Conservation (phyloP, 768 basidiomycete genomes). For the Podaxis pistillaris region DNA sequence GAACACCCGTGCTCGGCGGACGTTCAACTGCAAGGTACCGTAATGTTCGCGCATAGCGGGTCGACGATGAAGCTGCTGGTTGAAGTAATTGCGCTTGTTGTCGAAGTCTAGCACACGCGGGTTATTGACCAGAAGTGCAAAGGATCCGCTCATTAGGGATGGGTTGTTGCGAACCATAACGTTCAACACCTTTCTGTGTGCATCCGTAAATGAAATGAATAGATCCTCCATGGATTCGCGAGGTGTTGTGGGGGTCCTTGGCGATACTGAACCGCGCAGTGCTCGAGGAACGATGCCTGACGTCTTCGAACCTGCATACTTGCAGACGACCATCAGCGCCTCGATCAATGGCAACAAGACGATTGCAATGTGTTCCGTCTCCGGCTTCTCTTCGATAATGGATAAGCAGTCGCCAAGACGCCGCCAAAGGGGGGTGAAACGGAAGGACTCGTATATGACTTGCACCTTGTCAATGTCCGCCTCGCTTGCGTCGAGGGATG, state of each 20-base stretch:
- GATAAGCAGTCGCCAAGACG: slow-evolving; percentile 87
- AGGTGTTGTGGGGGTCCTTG: slow-evolving; percentile 64
- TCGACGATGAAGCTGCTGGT: slow-evolving; percentile 85
- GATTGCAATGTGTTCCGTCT: slow-evolving; percentile 86
- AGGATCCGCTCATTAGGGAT: slow-evolving; percentile 96
- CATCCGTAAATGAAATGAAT: slow-evolving; percentile 91
- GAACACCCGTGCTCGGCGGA: slow-evolving; percentile 89
- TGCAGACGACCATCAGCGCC: slow-evolving; percentile 97
- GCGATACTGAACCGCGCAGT: slow-evolving; percentile 65
- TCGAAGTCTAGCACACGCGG: slow-evolving; percentile 97
- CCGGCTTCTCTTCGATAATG: slow-evolving; percentile 74
- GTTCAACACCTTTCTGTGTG: slow-evolving; percentile 91
- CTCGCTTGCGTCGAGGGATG: slow-evolving; percentile 27
- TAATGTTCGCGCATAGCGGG: slow-evolving; percentile 79
- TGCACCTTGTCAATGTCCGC: slow-evolving; percentile 81
- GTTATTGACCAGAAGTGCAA: slow-evolving; percentile 94
- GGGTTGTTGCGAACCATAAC: slow-evolving; percentile 99
- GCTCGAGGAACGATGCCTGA: slow-evolving; percentile 43
- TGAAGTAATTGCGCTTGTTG: slow-evolving; percentile 98
- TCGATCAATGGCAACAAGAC: slow-evolving; percentile 94
- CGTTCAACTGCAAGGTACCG: slow-evolving; percentile 81
- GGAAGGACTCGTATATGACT: slow-evolving; percentile 87
- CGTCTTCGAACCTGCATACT: slow-evolving; percentile 80
- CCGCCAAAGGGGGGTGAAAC: slow-evolving; percentile 85
- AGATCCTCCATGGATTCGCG: slow-evolving; percentile 85